These are phyloP conservation scores for Ustilago curta DNA, from an alignment of 1,284 basidiomycete genomes.

Conservation along the genomic window DNA sequence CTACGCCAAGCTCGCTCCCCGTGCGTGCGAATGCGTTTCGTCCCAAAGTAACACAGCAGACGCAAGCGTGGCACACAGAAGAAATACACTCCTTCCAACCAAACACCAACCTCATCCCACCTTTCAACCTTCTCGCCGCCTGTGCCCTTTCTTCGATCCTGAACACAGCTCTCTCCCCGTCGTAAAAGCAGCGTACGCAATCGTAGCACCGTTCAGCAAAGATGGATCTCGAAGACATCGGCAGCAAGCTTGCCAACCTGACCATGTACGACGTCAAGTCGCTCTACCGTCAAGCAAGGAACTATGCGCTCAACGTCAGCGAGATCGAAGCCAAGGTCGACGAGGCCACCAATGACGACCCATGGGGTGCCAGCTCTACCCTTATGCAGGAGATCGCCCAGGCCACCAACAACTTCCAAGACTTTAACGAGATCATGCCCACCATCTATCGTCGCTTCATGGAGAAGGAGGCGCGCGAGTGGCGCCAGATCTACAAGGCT, in stretches of 20 bases:
- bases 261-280: slow-evolving; percentile 69
- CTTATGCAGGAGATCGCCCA: slow-evolving; percentile 98
- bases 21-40: background rate
- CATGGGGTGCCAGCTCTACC: slow-evolving; percentile 98
- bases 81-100: background rate
- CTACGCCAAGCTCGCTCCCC: background rate
- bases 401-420: slow-evolving; percentile 94
- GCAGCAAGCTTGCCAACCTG: slow-evolving; percentile 65
- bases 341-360: slow-evolving; percentile 97
- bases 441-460: slow-evolving; percentile 85
- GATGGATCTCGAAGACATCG: slow-evolving; percentile 53
- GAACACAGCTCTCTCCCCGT: background rate
- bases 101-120: background rate
- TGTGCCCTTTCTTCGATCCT: background rate
- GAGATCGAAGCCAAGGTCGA: slow-evolving; percentile 98
- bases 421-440: slow-evolving; percentile 99
- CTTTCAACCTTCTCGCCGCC: background rate
- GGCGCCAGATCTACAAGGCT: slow-evolving; percentile 99
- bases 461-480: slow-evolving; percentile 96
- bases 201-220: slow-evolving; percentile 8
- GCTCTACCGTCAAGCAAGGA: slow-evolving; percentile 64
- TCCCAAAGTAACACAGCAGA: slow-evolving; percentile 24
- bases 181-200: background rate
- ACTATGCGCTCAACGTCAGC: slow-evolving; percentile 85
- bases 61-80: background rate